Evolutionary conservation across 2,329 filamentous ascomycete genomes (phyloP), one percentile per base, ranked within the genome.

Genomic region (Chaetoscypha palmicola): DNA sequence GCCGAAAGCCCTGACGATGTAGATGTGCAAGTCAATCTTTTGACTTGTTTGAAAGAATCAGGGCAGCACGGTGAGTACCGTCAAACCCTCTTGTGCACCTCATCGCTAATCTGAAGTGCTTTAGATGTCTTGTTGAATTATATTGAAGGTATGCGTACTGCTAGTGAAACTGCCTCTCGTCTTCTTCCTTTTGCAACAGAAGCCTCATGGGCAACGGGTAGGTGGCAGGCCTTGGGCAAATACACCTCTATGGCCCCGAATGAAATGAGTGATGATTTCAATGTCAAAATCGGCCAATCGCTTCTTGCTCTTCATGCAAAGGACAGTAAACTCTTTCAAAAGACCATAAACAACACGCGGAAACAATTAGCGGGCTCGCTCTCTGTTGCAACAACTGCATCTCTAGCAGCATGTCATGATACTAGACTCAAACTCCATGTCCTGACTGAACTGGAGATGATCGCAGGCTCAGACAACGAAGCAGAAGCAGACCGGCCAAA

Each of bases 41-140:
- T 98, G 42, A 85, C 81, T 22, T 97, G 92, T 57, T 71, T 98
- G 8, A 90, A 89, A 60, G 89, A 96, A 62, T 94, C 90, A n/a
- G 92, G 91, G 0, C 92, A 97, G 62, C 83, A 96, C 65, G 86
- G 86, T 90, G 69, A 64, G 71, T 62, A 35, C n/a, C n/a, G n/a
- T n/a, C n/a, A n/a, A n/a, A n/a, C n/a, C n/a, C n/a, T n/a, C n/a
- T n/a, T n/a, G n/a, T n/a, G n/a, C n/a, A n/a, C n/a, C n/a, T n/a
- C n/a, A n/a, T n/a, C n/a, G n/a, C n/a, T n/a, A n/a, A n/a, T n/a
- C n/a, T n/a, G n/a, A n/a, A n/a, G n/a, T n/a, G n/a, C n/a, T n/a
- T n/a, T 49, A 91, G 86, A 94, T 66, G 83, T 86, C 2, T 74
- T 97, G 14, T 70, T 97, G 20, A 91, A 90, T 48, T 88, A 94